phyloP scores from a whole-genome alignment of 768 basidiomycete species.

The Phylloporus arenicola region DNA sequence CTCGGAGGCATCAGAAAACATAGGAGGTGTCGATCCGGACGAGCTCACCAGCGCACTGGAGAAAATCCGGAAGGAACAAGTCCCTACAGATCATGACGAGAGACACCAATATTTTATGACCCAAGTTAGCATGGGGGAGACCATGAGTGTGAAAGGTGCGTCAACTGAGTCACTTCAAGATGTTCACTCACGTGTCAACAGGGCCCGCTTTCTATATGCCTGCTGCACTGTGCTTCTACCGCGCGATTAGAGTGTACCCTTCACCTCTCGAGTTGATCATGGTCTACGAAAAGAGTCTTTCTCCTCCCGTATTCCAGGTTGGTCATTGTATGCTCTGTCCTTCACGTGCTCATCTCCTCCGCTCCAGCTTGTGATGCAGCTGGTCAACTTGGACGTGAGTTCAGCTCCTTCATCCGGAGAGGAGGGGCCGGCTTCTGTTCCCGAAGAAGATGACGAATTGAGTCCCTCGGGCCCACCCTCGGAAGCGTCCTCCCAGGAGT shows the following conservation, averaged over 20 bases:
- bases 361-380: slow-evolving; percentile 64
- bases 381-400: slow-evolving; percentile 90
- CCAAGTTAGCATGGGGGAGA: slow-evolving; percentile 84
- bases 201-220: slow-evolving; percentile 74
- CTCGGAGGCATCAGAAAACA: slow-evolving; percentile 26
- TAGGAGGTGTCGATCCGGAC: slow-evolving; percentile 37
- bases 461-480: slow-evolving; percentile 74
- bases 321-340: slow-evolving; percentile 8
- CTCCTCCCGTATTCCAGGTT: slow-evolving; percentile 75
- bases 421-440: slow-evolving; percentile 22
- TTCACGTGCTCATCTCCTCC: slow-evolving; percentile 6
- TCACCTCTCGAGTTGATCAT: slow-evolving; percentile 89
- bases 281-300: slow-evolving; percentile 91
- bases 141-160: slow-evolving; percentile 67
- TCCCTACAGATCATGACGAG: slow-evolving; percentile 64
- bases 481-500: slow-evolving; percentile 84
- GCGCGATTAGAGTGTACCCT: slow-evolving; percentile 91
- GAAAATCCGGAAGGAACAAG: slow-evolving; percentile 61
- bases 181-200: slow-evolving; percentile 27
- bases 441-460: slow-evolving; percentile 49
- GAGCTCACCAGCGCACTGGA: slow-evolving; percentile 62
- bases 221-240: slow-evolving; percentile 87
- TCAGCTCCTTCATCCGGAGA: slow-evolving; percentile 38
- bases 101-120: slow-evolving; percentile 90
- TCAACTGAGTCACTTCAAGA: background rate